Evolutionary conservation across 202 grass and related monocot species (phyloP).

Genomic region (Carex arenaria): DNA sequence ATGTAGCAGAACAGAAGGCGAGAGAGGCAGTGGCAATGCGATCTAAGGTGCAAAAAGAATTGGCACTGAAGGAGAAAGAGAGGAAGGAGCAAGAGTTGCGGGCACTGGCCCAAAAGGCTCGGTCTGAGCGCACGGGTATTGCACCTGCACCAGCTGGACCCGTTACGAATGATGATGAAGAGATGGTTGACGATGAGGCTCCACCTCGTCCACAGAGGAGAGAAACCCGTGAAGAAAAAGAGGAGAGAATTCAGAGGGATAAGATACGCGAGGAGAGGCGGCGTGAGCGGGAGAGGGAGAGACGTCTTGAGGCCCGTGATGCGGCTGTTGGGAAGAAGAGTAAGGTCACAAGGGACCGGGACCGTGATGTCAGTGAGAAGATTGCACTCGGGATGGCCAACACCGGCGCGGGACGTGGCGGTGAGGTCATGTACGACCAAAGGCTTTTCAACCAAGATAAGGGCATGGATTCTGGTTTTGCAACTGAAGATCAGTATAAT

Average conservation of each 20-base stretch:
- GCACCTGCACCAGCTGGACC: constrained; percentile 42
- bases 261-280: constrained; percentile 37
- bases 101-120: constrained; percentile 81
- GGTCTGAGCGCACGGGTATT: constrained; percentile 82
- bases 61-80: constrained; percentile 84
- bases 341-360: constrained; percentile 28
- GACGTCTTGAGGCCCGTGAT: constrained; percentile 25
- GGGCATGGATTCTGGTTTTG: constrained; percentile 52
- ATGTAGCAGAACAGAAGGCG: constrained; percentile 95
- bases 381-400: constrained; percentile 49
- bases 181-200: constrained; percentile 9
- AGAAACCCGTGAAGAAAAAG: constrained; percentile 23
- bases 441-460: constrained; percentile 49
- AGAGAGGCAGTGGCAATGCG: constrained; percentile 91
- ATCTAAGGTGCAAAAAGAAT: constrained; percentile 85
- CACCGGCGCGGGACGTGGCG: constrained; percentile 8
- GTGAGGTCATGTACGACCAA: constrained; percentile 45
- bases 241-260: constrained; percentile 35
- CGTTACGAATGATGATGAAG: constrained; percentile 37
- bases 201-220: constrained; percentile 24
- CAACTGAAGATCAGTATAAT: constrained; percentile 35
- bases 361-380: constrained; percentile 43
- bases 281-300: constrained; percentile 40
- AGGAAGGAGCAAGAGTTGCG: constrained; percentile 91
- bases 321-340: constrained; percentile 39